Conservation (phyloP, 106 monocot genomes). For the Dendrobium huoshanense region DNA sequence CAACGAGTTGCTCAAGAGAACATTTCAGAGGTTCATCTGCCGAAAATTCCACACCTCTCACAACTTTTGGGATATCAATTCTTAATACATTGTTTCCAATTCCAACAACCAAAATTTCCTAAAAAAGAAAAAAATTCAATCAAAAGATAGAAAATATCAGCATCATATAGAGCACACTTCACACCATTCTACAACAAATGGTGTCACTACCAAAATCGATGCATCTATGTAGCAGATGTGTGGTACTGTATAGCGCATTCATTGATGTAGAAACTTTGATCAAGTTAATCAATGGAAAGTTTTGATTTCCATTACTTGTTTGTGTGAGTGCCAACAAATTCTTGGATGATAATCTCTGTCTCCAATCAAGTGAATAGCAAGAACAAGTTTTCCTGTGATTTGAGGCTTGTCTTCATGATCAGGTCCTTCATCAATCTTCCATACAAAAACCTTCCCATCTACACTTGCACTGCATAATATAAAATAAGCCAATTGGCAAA, state of each 20-base stretch:
- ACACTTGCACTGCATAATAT: slow-evolving; percentile 72
- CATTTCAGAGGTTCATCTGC: slow-evolving; percentile 79
- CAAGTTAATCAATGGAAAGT: neutral
- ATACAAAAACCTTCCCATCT: slow-evolving; percentile 86
- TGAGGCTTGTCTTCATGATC: slow-evolving; percentile 79
- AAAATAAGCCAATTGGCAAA: slow-evolving; percentile 4
- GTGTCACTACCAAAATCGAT: neutral
- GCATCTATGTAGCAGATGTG: neutral
- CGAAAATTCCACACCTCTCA: slow-evolving; percentile 59
- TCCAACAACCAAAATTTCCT: slow-evolving; percentile 88
- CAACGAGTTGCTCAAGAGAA: slow-evolving; percentile 57
- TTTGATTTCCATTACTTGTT: slow-evolving; percentile 60
- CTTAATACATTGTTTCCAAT: slow-evolving; percentile 73
- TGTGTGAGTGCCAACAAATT: slow-evolving; percentile 96
- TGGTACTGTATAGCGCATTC: neutral
- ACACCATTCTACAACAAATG: slow-evolving; percentile 2
- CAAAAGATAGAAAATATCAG: neutral
- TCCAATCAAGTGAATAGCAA: slow-evolving; percentile 77
- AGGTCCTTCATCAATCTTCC: slow-evolving; percentile 96
- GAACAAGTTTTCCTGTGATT: slow-evolving; percentile 72
- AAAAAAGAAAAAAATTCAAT: slow-evolving; percentile 1
- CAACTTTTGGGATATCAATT: slow-evolving; percentile 89
- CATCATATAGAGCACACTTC: neutral
- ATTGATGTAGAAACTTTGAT: neutral
- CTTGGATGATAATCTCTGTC: slow-evolving; percentile 73